Evolutionary conservation across 441 rosid genomes (phyloP).

Genomic region (Isatis lusitanica): DNA sequence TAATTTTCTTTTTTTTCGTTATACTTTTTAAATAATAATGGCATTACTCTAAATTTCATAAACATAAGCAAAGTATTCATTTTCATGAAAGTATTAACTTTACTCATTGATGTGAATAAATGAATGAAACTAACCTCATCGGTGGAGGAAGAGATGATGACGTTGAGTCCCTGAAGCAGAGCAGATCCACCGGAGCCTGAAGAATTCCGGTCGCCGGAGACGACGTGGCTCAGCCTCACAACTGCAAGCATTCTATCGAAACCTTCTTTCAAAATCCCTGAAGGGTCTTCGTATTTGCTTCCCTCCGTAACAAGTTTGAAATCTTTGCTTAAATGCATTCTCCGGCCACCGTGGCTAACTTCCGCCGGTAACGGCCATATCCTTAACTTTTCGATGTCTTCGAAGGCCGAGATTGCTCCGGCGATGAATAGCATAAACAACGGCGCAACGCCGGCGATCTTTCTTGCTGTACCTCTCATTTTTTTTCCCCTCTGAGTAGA

Average conservation of each 20-base stretch:
- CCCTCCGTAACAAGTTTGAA: constrained; percentile 44
- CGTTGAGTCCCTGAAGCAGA: constrained; percentile 45
- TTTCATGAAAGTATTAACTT: background rate
- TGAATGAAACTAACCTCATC: constrained; percentile 42
- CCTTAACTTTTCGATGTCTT: constrained; percentile 36
- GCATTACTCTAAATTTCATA: background rate
- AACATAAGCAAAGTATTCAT: background rate
- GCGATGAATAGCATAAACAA: constrained; percentile 24
- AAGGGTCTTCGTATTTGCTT: constrained; percentile 42
- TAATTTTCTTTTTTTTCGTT: background rate
- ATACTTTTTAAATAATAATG: background rate
- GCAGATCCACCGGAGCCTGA: constrained; percentile 38
- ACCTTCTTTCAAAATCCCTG: constrained; percentile 51
- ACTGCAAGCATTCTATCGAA: constrained; percentile 51
- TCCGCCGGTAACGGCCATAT: constrained; percentile 66
- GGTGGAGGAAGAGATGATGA: constrained; percentile 44
- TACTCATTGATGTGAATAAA: background rate
- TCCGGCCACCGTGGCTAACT: constrained; percentile 43
- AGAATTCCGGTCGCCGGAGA: constrained; percentile 40
- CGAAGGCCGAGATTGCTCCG: constrained; percentile 33
- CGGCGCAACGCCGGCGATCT: constrained; percentile 26
- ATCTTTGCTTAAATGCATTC: constrained; percentile 38
- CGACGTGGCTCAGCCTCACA: constrained; percentile 42
- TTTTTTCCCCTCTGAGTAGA: background rate
- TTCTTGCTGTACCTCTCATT: constrained; percentile 27